Evolutionary conservation across 768 basidiomycete genomes (phyloP), one percentile per base, ranked within the genome.

Genomic region (Paxillus involutus): DNA sequence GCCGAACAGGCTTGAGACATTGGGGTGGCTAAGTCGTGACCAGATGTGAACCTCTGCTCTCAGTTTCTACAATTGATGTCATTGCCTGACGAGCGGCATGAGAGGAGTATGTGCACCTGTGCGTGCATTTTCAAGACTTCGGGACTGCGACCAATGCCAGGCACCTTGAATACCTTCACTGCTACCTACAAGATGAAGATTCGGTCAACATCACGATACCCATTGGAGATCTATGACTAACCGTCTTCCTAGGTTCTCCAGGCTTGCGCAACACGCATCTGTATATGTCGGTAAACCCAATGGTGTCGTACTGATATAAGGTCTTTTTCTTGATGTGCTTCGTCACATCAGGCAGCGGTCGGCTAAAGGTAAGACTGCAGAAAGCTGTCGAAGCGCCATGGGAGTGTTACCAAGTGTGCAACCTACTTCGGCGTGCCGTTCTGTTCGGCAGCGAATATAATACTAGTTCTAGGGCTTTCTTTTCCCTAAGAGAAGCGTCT

Each of bases 281-380:
- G 73, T 73, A 79, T n/a, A 78, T 71, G 59, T 79, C 77, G 11
- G 74, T 71, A 58, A 75, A 78, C 12, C 77, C 77, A 55, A 73
- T 73, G 12, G 37, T n/a, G 0, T 75, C 74, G 44, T 70, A 65
- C 1, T 76, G 14, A 24, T 41, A 58, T 35, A 62, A 63, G 11
- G 67, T 72, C 36, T 70, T 64, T 44, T 64, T 61, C 61, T 50
- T 71, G 70, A 56, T 62, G 13, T 70, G 52, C 11, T 71, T 71
- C 14, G 71, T 73, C 17, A 75, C 33, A 11, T 47, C 24, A 6
- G 6, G 30, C 30, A 10, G 30, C 9, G 30, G 6, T 32, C 9
- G 30, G 30, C 30, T 32, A 32, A 32, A 32, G 7, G 30, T 6
- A 8, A 32, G 30, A 8, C 30, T 32, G 30, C 30, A 32, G 30